Percentiles rank a stretch among this genome's conserved stretches.
phyloP scores from a whole-genome alignment of 2,329 filamentous ascomycete species.

The Aquanectria penicillioides region DNA sequence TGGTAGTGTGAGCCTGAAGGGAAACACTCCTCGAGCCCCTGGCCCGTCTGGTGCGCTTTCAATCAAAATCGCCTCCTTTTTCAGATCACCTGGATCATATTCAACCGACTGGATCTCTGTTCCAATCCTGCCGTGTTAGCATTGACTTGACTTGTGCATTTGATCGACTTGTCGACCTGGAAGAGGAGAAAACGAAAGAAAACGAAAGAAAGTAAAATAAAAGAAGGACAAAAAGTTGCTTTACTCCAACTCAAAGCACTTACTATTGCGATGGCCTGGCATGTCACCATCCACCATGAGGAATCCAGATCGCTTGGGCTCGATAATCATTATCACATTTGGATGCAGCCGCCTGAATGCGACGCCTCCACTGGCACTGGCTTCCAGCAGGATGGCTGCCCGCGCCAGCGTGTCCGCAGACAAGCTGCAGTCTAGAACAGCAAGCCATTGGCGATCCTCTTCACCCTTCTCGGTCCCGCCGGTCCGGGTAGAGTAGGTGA shows the following conservation, averaged over 20 bases:
- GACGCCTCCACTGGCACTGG: conserved; percentile 32
- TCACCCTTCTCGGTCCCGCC: conserved; percentile 36
- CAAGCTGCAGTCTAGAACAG: conserved; percentile 42
- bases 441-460: conserved; percentile 35
- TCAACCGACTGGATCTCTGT: conserved; percentile 38
- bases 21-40: conserved; percentile 37
- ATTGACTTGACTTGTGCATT: not conserved
- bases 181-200: not conserved
- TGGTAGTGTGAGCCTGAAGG: conserved; percentile 38
- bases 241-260: not conserved
- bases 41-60: conserved; percentile 37
- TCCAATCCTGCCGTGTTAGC: not conserved
- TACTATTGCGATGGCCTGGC: conserved; percentile 20
- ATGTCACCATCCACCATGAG: conserved; percentile 22
- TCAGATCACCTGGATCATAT: conserved; percentile 38
- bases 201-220: not conserved
- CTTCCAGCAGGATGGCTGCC: conserved; percentile 38
- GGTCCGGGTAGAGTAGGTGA: conserved; percentile 32
- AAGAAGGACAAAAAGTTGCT: not conserved
- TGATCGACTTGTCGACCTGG: not conserved
- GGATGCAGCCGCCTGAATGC: conserved; percentile 34
- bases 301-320: conserved; percentile 26
- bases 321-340: conserved; percentile 41
- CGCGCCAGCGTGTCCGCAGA: conserved; percentile 39
- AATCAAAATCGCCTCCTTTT: conserved; percentile 38